Evolutionary conservation across 2,329 filamentous ascomycete species (phyloP), one percentile per base, ranked within the genome.

Genomic region (Paecilomyces sp.): DNA sequence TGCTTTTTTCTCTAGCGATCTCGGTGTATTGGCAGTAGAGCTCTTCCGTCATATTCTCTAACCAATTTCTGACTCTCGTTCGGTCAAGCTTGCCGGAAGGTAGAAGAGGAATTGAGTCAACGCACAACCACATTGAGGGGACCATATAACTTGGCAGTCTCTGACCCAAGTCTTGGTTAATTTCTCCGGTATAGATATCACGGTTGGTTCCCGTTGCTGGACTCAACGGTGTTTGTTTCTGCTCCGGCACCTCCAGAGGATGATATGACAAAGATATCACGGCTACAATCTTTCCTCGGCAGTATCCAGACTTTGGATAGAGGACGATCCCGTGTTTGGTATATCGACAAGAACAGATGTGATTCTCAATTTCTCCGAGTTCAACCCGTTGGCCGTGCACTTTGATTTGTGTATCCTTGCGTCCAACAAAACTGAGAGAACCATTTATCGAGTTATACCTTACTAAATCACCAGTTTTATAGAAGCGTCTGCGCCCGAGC

Each of bases 381-480:
- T 87, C 89, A 57, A 88, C 82, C 58, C 87, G 77, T 63, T 84
- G 87, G 28, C 89, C 89, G 11, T 81, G 79, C 30, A 89, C 74
- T 72, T 90, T 90, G 58, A 88, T 82, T 69, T 87, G 86, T n/a
- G 82, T 82, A 65, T 89, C 87, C 64, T 85, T 87, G 55, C 88
- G 80, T 15, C 86, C 85, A 47, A 87, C 60, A 61, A 73, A 76
- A 12, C 67, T 70, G n/a, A 76, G 62, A 2, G 72, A 69, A 28
- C 74, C 74, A 47, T 63, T 60, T 25, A 74, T 69, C 0, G 70
- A 71, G 52, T 74, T 76, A 55, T 74, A 75, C 33, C 73, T 67
- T 58, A 73, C 74, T 56, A 77, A 58, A 61, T 77, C 75, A 7
- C 75, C 75, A 11, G 75, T 77, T 61, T 76, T 75, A 63, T 77